Base-by-base conservation (phyloP, 139 green algal species). In the Ettlia oleoabundans region DNA sequence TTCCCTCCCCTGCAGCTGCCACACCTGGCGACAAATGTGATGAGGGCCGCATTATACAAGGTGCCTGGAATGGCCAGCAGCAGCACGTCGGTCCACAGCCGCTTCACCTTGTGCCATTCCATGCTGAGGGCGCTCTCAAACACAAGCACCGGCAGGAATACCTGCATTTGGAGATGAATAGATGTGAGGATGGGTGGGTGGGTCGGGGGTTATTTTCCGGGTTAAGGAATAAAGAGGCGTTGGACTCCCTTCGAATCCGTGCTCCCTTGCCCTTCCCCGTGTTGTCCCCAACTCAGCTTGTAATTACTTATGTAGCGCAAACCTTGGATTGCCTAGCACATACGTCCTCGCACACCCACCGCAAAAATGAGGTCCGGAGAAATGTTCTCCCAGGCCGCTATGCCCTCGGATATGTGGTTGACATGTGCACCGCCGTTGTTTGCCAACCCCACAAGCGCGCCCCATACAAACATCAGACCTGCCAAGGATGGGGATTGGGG, bases 341-440 rank as follows among this genome's bases (percentile, higher is more conserved):
- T n/a, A n/a, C n/a, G n/a, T n/a, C n/a, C n/a, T n/a, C n/a, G n/a
- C n/a, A n/a, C n/a, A n/a, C 62, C 32, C 62, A 90, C 67, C 2
- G 89, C 62, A 76, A 95, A 85, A 30, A 95, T 73, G 15, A 92
- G 68, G 43, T 89, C 82, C 18, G 91, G 90, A 47, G 87, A 70
- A 19, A 94, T 94, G 84, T 76, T 81, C 84, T 90, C 68, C 79
- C 82, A 88, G 1, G 53, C 42, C 7, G 65, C 10, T 32, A 85
- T 67, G 30, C 82, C 63, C 2, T 30, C 41, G 43, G 9, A 38
- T 9, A 71, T 51, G 32, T 80, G 75, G 41, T n/a, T 38, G 22
- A 65, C 32, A 43, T 24, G 18, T 21, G 80, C 68, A 6, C 62
- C 62, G 28, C 28, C 32, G 28, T 19, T 10, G 19, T 69, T 69